phyloP scores from a whole-genome alignment of 148 eudicot genomes.

The Arctostaphylos glauca region DNA sequence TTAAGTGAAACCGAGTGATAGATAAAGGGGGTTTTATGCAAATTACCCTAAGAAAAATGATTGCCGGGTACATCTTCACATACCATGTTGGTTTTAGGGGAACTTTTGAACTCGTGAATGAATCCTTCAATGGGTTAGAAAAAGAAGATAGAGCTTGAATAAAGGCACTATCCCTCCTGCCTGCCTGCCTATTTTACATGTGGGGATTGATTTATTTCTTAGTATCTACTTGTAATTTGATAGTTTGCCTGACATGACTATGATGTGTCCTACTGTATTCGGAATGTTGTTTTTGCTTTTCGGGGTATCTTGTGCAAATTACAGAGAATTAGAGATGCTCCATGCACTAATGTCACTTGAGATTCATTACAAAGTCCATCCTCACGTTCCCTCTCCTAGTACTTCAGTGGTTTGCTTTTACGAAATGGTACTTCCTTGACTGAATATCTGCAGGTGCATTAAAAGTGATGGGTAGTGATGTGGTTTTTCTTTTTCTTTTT shows the following conservation, averaged over 20 bases:
- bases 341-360: background rate
- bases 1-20: too few relatives aligned
- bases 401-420: background rate
- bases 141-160: background rate
- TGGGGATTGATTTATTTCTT: background rate
- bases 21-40: too few relatives aligned
- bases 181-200: background rate
- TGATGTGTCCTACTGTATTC: background rate
- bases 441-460: background rate
- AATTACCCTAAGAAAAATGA: background rate
- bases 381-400: background rate
- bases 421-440: background rate
- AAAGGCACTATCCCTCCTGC: background rate
- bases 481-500: background rate
- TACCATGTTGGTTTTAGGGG: too few relatives aligned
- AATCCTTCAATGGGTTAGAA: background rate
- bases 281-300: background rate
- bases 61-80: background rate
- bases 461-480: background rate
- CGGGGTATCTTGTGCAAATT: background rate
- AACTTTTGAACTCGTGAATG: background rate
- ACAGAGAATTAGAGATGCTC: background rate
- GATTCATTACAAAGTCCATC: background rate
- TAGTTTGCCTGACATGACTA: background rate
- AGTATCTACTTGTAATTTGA: too few relatives aligned